Conservation (phyloP, 2,329 filamentous ascomycete species). For the Parascedosporium putredinis region DNA sequence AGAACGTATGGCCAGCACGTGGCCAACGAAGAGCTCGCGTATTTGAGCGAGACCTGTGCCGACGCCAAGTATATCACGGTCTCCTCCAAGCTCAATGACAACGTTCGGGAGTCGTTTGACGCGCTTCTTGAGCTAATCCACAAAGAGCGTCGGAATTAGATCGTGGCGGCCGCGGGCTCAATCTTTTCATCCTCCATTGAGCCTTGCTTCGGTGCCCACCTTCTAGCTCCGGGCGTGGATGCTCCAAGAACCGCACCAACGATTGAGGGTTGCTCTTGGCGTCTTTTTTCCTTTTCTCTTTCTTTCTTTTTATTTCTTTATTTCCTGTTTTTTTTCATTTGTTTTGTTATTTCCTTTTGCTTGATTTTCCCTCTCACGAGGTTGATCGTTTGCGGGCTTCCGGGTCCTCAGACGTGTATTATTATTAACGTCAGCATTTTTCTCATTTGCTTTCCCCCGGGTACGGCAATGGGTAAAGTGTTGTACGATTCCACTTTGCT, state of each 20-base stretch:
- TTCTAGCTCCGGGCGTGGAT: too few species aligned
- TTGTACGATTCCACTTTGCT: neutral
- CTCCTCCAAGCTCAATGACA: neutral
- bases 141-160: too few species aligned
- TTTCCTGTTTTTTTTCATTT: neutral
- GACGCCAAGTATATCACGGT: neutral
- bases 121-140: too few species aligned
- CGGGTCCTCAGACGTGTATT: too few species aligned
- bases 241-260: too few species aligned
- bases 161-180: too few species aligned
- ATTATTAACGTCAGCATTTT: too few species aligned
- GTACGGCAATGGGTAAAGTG: too few species aligned
- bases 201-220: too few species aligned
- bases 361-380: neutral
- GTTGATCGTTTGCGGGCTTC: too few species aligned
- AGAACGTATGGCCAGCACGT: neutral
- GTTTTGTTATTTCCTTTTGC: neutral
- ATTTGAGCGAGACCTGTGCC: neutral
- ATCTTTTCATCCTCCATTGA: too few species aligned
- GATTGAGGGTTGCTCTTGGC: neutral
- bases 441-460: too few species aligned
- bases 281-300: neutral
- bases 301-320: neutral
- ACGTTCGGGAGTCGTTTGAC: neutral
- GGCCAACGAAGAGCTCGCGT: neutral